Evolutionary conservation across 129 eudicot genomes (phyloP).

Genomic region (Erigeron canadensis): DNA sequence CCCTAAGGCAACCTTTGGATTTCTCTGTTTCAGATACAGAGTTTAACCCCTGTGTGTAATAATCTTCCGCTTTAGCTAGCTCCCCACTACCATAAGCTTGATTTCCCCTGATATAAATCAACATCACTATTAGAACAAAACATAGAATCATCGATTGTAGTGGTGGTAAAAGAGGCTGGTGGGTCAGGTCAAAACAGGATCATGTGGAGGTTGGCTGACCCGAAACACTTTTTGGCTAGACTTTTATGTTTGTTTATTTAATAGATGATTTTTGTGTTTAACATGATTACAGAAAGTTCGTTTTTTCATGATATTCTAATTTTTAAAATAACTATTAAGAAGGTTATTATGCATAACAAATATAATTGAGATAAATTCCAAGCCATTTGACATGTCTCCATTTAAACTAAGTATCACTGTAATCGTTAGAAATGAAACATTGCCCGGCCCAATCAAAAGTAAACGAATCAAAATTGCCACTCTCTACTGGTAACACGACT

Average conservation of each 20-base stretch:
- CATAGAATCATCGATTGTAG: not conserved
- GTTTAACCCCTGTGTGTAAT: constrained; percentile 78
- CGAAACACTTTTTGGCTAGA: not conserved
- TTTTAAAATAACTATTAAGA: not conserved
- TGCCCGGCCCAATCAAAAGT: not conserved
- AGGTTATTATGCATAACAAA: not conserved
- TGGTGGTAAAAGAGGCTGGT: constrained; percentile 10
- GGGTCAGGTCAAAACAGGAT: not conserved
- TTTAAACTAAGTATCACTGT: not conserved
- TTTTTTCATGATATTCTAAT: not conserved
- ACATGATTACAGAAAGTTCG: not conserved
- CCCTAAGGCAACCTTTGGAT: constrained; percentile 67
- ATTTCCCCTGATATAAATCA: constrained; percentile 68
- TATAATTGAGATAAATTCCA: not conserved
- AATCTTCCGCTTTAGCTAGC: constrained; percentile 81
- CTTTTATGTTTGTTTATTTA: no score
- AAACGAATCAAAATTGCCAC: not conserved
- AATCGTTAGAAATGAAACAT: not conserved
- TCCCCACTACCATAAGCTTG: constrained; percentile 89
- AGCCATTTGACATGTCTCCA: not conserved
- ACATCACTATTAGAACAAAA: constrained; percentile 18
- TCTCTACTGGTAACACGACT: constrained; percentile 6
- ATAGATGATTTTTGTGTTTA: not conserved
- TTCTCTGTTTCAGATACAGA: constrained; percentile 71
- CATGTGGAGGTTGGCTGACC: not conserved